Percentiles rank a stretch among this genome's conserved stretches.
Conservation (phyloP, 2,329 filamentous ascomycete species). For the Exophiala oligosperma region DNA sequence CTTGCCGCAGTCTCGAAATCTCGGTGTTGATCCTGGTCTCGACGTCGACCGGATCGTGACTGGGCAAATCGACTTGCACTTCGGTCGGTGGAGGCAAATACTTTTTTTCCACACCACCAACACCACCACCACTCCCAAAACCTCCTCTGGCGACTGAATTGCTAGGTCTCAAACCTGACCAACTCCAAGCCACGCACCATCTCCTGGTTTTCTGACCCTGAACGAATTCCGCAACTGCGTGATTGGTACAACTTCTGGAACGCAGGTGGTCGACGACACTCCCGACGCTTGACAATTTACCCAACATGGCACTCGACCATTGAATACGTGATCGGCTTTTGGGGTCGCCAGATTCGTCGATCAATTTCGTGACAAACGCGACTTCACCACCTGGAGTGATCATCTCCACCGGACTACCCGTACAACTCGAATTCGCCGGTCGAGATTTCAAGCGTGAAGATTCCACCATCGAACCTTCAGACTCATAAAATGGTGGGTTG, state of each 20-base stretch:
- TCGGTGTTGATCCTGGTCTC: constrained; percentile 46
- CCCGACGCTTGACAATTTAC: constrained; percentile 67
- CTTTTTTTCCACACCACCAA: constrained; percentile 45
- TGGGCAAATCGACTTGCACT: constrained; percentile 41
- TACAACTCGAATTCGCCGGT: constrained; percentile 68
- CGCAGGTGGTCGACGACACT: constrained; percentile 62
- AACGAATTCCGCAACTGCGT: constrained; percentile 75
- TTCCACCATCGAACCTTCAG: constrained; percentile 64
- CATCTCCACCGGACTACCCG: constrained; percentile 82
- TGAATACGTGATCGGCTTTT: constrained; percentile 52
- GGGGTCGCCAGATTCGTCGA: constrained; percentile 54
- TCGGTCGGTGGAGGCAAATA: constrained; percentile 55
- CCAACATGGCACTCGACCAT: constrained; percentile 93
- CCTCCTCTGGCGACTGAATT: constrained; percentile 45
- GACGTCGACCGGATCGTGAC: constrained; percentile 15
- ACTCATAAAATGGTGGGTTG: constrained; percentile 93
- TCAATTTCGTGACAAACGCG: constrained; percentile 69
- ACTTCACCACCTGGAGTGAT: constrained; percentile 76
- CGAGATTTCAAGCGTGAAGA: constrained; percentile 66
- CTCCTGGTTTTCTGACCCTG: constrained; percentile 76
- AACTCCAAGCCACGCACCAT: constrained; percentile 91
- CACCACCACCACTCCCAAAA: constrained; percentile 10
- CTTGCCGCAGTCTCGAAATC: constrained; percentile 48
- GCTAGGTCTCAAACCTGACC: constrained; percentile 64
- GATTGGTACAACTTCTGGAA: constrained; percentile 66